A percentile compares a stretch with the other conserved stretches of the same genome.
phyloP scores from a whole-genome alignment of 345 rosid species.

The Brassica incana region DNA sequence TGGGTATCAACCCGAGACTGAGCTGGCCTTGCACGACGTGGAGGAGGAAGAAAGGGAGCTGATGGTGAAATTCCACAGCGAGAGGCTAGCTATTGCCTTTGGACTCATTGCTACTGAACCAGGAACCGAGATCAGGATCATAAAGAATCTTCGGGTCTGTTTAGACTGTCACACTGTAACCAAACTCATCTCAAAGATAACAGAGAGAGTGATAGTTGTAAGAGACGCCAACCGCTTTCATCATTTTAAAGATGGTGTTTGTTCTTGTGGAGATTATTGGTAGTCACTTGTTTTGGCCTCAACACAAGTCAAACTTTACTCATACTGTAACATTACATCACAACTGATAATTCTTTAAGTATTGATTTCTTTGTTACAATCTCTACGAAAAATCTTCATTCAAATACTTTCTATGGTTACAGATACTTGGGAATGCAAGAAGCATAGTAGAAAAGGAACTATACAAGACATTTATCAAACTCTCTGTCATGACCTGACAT shows the following conservation, averaged over 20 bases:
- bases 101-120: slow-evolving; percentile 69
- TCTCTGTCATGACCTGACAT: not conserved
- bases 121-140: slow-evolving; percentile 66
- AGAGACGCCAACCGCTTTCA: slow-evolving; percentile 84
- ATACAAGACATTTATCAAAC: slow-evolving; percentile 24
- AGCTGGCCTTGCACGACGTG: slow-evolving; percentile 68
- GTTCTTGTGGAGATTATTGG: slow-evolving; percentile 89
- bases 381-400: slow-evolving; percentile 12
- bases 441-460: slow-evolving; percentile 22
- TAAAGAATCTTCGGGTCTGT: slow-evolving; percentile 81
- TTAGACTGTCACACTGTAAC: slow-evolving; percentile 75
- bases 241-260: slow-evolving; percentile 69
- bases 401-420: slow-evolving; percentile 16
- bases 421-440: slow-evolving; percentile 14
- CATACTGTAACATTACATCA: slow-evolving; percentile 27
- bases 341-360: slow-evolving; percentile 12
- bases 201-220: slow-evolving; percentile 65
- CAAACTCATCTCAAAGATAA: slow-evolving; percentile 70
- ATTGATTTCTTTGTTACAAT: slow-evolving; percentile 11
- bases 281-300: slow-evolving; percentile 29
- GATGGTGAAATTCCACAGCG: slow-evolving; percentile 74
- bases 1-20: slow-evolving; percentile 68
- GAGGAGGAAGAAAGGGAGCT: slow-evolving; percentile 88
- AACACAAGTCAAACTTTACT: not conserved
- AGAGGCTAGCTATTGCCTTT: slow-evolving; percentile 79